A percentile compares a stretch with the other conserved stretches of the same genome.
Conservation (phyloP, 1,284 basidiomycete genomes). For the Heterobasidion occidentale region DNA sequence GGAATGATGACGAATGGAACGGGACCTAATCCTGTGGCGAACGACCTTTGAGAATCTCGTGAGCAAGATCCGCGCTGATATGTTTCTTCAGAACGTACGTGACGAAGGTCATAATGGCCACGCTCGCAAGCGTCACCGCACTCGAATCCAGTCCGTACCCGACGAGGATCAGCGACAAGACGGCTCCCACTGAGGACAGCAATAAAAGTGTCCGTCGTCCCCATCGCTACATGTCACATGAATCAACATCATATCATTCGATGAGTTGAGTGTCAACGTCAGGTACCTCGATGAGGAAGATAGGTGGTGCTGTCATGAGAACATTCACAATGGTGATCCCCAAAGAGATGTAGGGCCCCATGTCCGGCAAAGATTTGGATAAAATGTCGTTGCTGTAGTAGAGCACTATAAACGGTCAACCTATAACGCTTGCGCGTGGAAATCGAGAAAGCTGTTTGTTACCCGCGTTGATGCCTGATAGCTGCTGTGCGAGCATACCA, state of each 20-base stretch:
- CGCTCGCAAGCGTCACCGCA: constrained; percentile 54
- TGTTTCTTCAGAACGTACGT: constrained; percentile 40
- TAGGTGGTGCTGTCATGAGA: constrained; percentile 73
- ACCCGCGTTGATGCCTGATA: constrained; percentile 65
- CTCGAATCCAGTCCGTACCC: constrained; percentile 68
- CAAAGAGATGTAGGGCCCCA: constrained; percentile 73
- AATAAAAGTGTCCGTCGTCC: constrained; percentile 55
- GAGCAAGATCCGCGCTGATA: background rate
- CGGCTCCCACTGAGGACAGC: constrained; percentile 53
- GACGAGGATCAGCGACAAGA: constrained; percentile 59
- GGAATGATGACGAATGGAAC: constrained; percentile 89
- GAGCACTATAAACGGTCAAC: constrained; percentile 39
- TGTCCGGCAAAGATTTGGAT: constrained; percentile 65
- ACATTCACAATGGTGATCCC: constrained; percentile 79
- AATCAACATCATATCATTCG: constrained; percentile 6
- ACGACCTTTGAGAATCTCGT: constrained; percentile 45
- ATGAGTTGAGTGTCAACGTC: background rate
- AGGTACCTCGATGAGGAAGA: constrained; percentile 78
- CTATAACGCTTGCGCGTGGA: background rate
- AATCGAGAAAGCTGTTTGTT: background rate
- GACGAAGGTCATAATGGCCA: constrained; percentile 79
- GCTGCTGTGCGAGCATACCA: constrained; percentile 73
- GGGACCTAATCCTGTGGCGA: constrained; percentile 87
- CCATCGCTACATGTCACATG: constrained; percentile 36
- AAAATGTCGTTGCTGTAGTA: constrained; percentile 90